Evolutionary conservation across 176 grass and related monocot species (phyloP).

Genomic region (Cenchrus purpureus): DNA sequence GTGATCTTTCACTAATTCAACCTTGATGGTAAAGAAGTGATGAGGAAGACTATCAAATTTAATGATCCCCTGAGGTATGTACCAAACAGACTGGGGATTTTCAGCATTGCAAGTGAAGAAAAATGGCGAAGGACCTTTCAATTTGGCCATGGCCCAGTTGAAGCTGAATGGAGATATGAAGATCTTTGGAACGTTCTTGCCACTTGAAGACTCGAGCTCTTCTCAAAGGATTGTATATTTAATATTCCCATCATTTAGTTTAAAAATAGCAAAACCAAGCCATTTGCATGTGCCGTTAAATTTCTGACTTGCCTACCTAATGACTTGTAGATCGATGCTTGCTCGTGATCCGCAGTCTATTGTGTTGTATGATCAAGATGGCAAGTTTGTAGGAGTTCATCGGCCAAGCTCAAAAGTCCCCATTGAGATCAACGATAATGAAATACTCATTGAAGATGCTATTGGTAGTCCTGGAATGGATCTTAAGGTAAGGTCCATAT

Average conservation of each 20-base stretch:
- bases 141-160: conserved; percentile 87
- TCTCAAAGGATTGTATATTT: conserved; percentile 92
- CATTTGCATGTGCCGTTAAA: not conserved
- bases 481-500: conserved; percentile 65
- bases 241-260: conserved; percentile 22
- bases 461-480: conserved; percentile 92
- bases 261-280: not conserved
- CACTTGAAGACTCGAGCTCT: conserved; percentile 67
- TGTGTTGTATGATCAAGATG: conserved; percentile 96
- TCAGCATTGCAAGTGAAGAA: conserved; percentile 87
- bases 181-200: conserved; percentile 83
- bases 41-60: conserved; percentile 91
- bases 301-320: conserved; percentile 15
- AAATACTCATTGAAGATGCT: conserved; percentile 93
- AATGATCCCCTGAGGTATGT: conserved; percentile 94
- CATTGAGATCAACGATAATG: conserved; percentile 88
- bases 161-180: conserved; percentile 80
- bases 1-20: conserved; percentile 83
- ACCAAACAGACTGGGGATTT: conserved; percentile 95
- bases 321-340: conserved; percentile 83
- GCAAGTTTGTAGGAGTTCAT: conserved; percentile 93
- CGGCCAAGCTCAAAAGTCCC: conserved; percentile 86
- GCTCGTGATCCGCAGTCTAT: conserved; percentile 94
- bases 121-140: conserved; percentile 94
- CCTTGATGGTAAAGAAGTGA: conserved; percentile 86